Evolutionary conservation across 441 rosid species (phyloP).

Genomic region (Francoa sonchifolia): DNA sequence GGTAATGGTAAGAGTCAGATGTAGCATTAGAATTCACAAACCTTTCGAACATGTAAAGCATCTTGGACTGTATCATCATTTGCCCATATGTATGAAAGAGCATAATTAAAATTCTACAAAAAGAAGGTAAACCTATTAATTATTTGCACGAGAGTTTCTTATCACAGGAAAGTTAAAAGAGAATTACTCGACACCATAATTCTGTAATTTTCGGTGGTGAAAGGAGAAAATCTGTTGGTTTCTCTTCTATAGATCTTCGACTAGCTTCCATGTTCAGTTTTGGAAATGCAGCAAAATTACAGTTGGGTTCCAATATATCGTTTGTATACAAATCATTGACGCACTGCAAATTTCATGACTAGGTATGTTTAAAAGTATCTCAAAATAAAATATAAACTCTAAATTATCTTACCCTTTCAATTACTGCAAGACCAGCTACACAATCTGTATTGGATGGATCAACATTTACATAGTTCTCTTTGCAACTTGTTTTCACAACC

Average conservation of each 20-base stretch:
- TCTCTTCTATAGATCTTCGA: constrained; percentile 12
- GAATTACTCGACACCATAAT: constrained; percentile 17
- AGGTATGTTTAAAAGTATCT: too few species aligned
- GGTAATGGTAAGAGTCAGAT: too few species aligned
- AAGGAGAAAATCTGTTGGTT: constrained; percentile 9
- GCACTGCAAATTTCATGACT: constrained; percentile 15
- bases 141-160: background rate
- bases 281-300: constrained; percentile 17
- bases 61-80: constrained; percentile 14
- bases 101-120: constrained; percentile 18
- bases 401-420: constrained; percentile 13
- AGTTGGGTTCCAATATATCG: constrained; percentile 21
- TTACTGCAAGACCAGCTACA: constrained; percentile 9
- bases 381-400: background rate
- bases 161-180: background rate
- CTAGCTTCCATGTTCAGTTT: constrained; percentile 6
- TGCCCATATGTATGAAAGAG: constrained; percentile 16
- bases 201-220: constrained; percentile 20
- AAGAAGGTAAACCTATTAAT: background rate
- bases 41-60: constrained; percentile 16
- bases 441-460: constrained; percentile 23
- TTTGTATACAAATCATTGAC: constrained; percentile 7
- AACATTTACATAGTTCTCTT: constrained; percentile 19
- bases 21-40: constrained; percentile 2
- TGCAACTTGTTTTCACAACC: constrained; percentile 19